Evolutionary conservation across 1,284 basidiomycete genomes (phyloP).

Genomic region (Polyporus tsugae): DNA sequence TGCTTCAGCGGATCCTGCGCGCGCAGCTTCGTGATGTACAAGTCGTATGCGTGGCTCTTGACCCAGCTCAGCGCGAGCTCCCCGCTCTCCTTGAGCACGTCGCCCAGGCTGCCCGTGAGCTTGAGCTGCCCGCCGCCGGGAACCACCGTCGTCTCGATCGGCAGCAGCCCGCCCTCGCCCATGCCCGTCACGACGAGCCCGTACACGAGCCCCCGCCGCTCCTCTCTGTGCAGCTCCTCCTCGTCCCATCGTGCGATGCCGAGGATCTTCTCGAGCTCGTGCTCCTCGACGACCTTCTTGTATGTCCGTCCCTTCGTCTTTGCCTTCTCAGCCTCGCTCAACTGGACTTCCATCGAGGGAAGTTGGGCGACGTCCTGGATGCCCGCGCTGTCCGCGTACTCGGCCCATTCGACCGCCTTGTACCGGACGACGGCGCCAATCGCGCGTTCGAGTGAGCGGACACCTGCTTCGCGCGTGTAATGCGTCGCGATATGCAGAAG

Average conservation of each 20-base stretch:
- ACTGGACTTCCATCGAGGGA: constrained; percentile 13
- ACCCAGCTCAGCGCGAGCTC: constrained; percentile 90
- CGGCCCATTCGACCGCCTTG: constrained; percentile 91
- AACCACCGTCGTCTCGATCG: constrained; percentile 81
- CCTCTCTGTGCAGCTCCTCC: constrained; percentile 79
- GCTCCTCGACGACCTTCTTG: constrained; percentile 66
- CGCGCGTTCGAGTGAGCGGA: constrained; percentile 89
- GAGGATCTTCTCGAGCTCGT: constrained; percentile 86
- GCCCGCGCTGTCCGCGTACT: constrained; percentile 60
- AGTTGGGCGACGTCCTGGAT: constrained; percentile 29
- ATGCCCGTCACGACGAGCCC: constrained; percentile 90
- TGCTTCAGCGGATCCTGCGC: constrained; percentile 79
- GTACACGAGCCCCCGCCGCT: constrained; percentile 79
- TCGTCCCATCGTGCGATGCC: constrained; percentile 85
- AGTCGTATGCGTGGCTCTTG: constrained; percentile 82
- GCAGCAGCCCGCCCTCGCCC: constrained; percentile 88
- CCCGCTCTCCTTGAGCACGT: constrained; percentile 90
- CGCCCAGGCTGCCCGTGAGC: constrained; percentile 84
- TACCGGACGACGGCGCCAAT: constrained; percentile 87
- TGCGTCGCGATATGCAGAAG: constrained; percentile 76
- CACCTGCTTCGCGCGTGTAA: constrained; percentile 91
- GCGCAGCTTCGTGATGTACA: constrained; percentile 76
- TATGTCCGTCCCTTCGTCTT: constrained; percentile 50
- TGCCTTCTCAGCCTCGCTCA: constrained; percentile 6
- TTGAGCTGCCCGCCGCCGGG: constrained; percentile 78